These are phyloP conservation scores for Tillandsia fasciculata DNA, from an alignment of 176 grass and related monocot genomes.

Conservation along the genomic window DNA sequence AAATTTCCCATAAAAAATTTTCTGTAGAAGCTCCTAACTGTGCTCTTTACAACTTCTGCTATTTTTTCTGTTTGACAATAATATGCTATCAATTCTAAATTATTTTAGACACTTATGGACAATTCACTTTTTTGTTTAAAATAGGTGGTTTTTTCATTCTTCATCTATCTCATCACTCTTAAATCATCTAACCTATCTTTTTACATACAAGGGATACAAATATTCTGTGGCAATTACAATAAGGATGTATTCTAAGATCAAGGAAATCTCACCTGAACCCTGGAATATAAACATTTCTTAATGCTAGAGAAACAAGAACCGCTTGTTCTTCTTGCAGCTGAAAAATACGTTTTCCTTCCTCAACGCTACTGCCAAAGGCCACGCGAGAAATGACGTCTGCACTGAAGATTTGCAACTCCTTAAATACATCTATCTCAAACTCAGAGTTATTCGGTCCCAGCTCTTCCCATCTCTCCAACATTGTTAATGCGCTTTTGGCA, in stretches of 20 bases:
- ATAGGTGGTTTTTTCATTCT: too few relatives aligned
- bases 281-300: slow-evolving; percentile 63
- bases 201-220: neutral
- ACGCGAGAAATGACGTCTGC: slow-evolving; percentile 64
- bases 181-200: too few relatives aligned
- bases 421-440: slow-evolving; percentile 58
- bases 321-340: slow-evolving; percentile 60
- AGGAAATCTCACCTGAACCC: slow-evolving; percentile 50
- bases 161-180: too few relatives aligned
- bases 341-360: slow-evolving; percentile 62
- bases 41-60: too few relatives aligned
- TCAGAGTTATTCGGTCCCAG: slow-evolving; percentile 22
- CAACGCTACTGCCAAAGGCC: slow-evolving; percentile 78
- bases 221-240: neutral
- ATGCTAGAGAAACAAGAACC: slow-evolving; percentile 46
- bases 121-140: too few relatives aligned
- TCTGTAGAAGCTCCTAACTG: too few relatives aligned
- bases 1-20: too few relatives aligned
- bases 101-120: too few relatives aligned
- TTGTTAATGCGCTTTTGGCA: slow-evolving; percentile 18
- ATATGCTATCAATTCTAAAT: too few relatives aligned
- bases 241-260: neutral
- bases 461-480: slow-evolving; percentile 63
- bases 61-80: too few relatives aligned
- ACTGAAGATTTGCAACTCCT: slow-evolving; percentile 45